Evolutionary conservation across 164 flowering plant species (phyloP).

Genomic region (Brasenia schreberi): DNA sequence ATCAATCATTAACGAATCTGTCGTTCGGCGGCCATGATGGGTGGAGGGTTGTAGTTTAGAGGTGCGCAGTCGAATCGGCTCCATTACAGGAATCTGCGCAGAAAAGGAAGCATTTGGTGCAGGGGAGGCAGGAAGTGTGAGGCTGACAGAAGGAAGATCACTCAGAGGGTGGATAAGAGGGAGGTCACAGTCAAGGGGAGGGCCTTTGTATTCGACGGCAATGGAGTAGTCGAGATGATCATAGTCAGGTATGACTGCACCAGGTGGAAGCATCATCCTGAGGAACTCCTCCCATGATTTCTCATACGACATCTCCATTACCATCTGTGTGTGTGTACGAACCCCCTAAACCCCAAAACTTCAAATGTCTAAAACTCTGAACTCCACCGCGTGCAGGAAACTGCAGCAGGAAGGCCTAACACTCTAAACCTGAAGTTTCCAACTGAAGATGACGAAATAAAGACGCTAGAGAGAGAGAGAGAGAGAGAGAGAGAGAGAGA

Average conservation of each 20-base stretch:
- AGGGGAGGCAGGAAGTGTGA: slow-evolving; percentile 15
- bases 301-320: slow-evolving; percentile 6
- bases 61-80: background rate
- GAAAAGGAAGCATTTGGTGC: slow-evolving; percentile 6
- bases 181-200: slow-evolving; percentile 22
- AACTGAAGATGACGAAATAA: too few species aligned
- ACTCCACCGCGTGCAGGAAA: too few species aligned
- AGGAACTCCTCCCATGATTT: slow-evolving; percentile 24
- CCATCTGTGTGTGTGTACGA: background rate
- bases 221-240: slow-evolving; percentile 49
- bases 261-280: slow-evolving; percentile 34
- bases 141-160: slow-evolving; percentile 11
- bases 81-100: slow-evolving; percentile 10
- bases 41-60: background rate
- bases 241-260: slow-evolving; percentile 44
- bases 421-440: too few species aligned
- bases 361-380: background rate
- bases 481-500: background rate
- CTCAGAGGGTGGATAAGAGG: slow-evolving; percentile 30
- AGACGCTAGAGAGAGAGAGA: too few species aligned
- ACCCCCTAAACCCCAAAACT: background rate
- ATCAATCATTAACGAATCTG: background rate
- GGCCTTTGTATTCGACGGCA: slow-evolving; percentile 39
- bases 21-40: background rate
- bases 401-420: too few species aligned